Evolutionary conservation across 306 rosid species (phyloP).

Genomic region (Quercus robur): DNA sequence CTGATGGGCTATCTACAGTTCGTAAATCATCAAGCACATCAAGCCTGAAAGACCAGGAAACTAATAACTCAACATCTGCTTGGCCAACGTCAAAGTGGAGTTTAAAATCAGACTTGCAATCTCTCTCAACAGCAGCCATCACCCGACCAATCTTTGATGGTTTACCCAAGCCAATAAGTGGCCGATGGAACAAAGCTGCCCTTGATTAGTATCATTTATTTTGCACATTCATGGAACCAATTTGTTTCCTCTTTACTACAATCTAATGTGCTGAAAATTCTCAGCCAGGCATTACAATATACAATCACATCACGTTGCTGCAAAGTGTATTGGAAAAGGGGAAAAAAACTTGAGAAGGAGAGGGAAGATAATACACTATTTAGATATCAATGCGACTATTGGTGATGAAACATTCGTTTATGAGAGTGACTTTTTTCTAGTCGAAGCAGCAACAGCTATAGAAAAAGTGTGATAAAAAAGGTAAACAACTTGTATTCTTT

Average conservation of each 20-base stretch:
- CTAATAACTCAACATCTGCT: conserved; percentile 33
- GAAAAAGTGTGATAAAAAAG: conserved; percentile 13
- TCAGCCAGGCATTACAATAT: conserved; percentile 11
- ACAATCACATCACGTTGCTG: conserved; percentile 30
- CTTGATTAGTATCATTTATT: conserved; percentile 55
- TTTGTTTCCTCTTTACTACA: conserved; percentile 31
- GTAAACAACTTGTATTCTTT: conserved; percentile 4
- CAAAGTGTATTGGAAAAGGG: conserved; percentile 25
- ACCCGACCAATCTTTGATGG: conserved; percentile 76
- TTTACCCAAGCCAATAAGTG: conserved; percentile 72
- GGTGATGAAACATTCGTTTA: conserved; percentile 17
- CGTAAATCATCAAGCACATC: conserved; percentile 68
- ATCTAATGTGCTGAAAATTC: conserved; percentile 8
- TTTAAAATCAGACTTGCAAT: conserved; percentile 71
- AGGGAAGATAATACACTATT: conserved; percentile 22
- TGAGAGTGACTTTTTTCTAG: conserved; percentile 6
- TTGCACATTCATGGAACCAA: conserved; percentile 6
- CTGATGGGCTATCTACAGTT: conserved; percentile 44
- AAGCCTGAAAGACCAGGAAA: conserved; percentile 72
- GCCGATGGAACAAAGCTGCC: conserved; percentile 79
- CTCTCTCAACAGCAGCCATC: conserved; percentile 48
- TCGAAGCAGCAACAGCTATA: conserved; percentile 6
- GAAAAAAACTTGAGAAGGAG: conserved; percentile 17
- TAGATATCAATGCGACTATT: conserved; percentile 30
- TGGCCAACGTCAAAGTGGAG: conserved; percentile 71